Conservation (phyloP, 2,329 filamentous ascomycete genomes). For the Talaromyces sp. region DNA sequence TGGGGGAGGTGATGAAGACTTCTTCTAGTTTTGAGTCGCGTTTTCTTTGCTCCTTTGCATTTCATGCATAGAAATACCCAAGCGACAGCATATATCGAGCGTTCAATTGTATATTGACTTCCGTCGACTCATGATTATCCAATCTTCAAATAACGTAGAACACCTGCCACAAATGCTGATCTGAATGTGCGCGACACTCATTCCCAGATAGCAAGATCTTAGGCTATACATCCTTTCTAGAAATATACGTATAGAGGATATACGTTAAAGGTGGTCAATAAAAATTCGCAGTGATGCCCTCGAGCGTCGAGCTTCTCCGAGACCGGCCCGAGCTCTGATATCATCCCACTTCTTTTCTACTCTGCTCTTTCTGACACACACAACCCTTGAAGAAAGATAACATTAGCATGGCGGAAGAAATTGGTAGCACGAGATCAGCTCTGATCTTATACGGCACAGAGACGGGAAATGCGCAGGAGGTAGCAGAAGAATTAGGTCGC, state of each 20-base stretch:
- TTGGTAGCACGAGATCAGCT: constrained; percentile 41
- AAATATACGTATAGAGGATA: background rate
- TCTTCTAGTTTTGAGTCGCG: constrained; percentile 33
- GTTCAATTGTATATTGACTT: background rate
- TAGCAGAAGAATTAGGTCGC: constrained; percentile 77
- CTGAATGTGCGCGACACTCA: background rate
- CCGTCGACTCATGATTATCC: background rate
- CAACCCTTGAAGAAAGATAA: no score
- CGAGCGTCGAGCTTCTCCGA: constrained; percentile 4
- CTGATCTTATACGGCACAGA: constrained; percentile 90
- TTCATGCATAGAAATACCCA: constrained; percentile 15
- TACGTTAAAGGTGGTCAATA: background rate
- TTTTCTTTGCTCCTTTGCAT: constrained; percentile 16
- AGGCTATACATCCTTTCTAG: background rate
- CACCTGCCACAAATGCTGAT: no score
- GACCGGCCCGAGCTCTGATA: constrained; percentile 9
- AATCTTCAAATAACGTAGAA: background rate
- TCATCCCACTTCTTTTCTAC: background rate
- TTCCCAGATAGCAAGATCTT: background rate
- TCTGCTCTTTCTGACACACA: background rate
- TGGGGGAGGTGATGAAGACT: constrained; percentile 49
- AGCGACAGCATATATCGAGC: constrained; percentile 4
- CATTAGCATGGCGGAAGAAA: constrained; percentile 26
- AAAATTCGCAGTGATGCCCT: background rate
- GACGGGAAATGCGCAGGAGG: constrained; percentile 89